Conservation (phyloP, 306 rosid genomes). For the Rosa lucieae region DNA sequence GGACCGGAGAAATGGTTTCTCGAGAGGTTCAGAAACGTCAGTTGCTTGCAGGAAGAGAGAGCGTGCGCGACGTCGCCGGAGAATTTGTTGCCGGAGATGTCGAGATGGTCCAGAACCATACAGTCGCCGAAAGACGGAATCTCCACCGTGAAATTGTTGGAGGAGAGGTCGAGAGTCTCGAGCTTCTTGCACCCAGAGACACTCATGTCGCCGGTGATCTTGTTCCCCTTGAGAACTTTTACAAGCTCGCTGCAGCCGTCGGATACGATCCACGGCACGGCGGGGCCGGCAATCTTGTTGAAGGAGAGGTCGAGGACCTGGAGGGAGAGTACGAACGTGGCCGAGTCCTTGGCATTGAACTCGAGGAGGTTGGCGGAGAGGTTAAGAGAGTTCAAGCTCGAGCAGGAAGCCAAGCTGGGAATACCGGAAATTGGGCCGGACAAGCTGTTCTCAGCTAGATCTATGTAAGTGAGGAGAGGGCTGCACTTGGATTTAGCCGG, state of each 20-base stretch:
- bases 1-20: slow-evolving; percentile 58
- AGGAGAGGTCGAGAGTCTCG: slow-evolving; percentile 57
- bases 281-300: slow-evolving; percentile 57
- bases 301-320: slow-evolving; percentile 59
- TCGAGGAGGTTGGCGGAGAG: slow-evolving; percentile 57
- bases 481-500: slow-evolving; percentile 41
- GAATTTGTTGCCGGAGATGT: slow-evolving; percentile 73
- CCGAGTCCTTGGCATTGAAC: slow-evolving; percentile 19
- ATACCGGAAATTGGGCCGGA: slow-evolving; percentile 49
- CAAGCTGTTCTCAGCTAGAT: slow-evolving; percentile 67
- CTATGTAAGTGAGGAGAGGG: slow-evolving; percentile 50
- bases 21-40: slow-evolving; percentile 57
- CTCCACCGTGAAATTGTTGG: slow-evolving; percentile 56
- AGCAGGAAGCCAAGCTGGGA: slow-evolving; percentile 44
- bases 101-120: slow-evolving; percentile 47
- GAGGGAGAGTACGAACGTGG: slow-evolving; percentile 30
- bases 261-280: slow-evolving; percentile 53
- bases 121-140: slow-evolving; percentile 73
- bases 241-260: slow-evolving; percentile 35
- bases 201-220: slow-evolving; percentile 51
- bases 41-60: slow-evolving; percentile 45
- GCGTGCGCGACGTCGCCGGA: slow-evolving; percentile 51
- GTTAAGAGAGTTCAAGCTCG: slow-evolving; percentile 55
- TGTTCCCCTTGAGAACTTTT: slow-evolving; percentile 55
- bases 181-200: slow-evolving; percentile 42